Evolutionary conservation across 2,329 filamentous ascomycete species (phyloP).

Genomic region (Ilyonectria destructans): DNA sequence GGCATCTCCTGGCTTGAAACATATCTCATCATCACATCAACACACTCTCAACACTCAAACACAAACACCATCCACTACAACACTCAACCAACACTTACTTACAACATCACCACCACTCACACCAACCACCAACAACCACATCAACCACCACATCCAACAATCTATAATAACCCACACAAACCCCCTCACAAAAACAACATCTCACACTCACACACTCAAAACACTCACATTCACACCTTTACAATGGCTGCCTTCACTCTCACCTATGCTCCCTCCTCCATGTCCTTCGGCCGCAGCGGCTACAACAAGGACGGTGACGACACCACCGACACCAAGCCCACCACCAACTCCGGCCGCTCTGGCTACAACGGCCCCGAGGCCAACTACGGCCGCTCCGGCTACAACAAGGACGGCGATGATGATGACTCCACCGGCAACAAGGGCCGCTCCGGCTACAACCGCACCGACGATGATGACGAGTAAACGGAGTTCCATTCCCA

Average conservation of each 20-base stretch:
- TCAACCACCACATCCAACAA: conserved; percentile 12
- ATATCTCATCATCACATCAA: conserved; percentile 31
- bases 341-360: conserved; percentile 57
- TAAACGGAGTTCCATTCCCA: conserved; percentile 30
- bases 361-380: conserved; percentile 61
- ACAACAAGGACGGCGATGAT: conserved; percentile 49
- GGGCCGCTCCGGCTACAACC: conserved; percentile 63
- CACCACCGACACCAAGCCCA: conserved; percentile 48
- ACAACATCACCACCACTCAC: conserved; percentile 12
- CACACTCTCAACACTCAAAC: conserved; percentile 22
- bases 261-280: conserved; percentile 45
- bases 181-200: conserved; percentile 1
- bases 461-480: conserved; percentile 54
- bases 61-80: conserved; percentile 10
- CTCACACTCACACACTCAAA: conserved; percentile 21
- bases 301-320: conserved; percentile 46
- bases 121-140: conserved; percentile 11
- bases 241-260: conserved; percentile 53
- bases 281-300: conserved; percentile 45
- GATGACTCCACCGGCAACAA: conserved; percentile 55
- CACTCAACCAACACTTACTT: conserved; percentile 22
- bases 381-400: conserved; percentile 48
- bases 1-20: conserved; percentile 12
- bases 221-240: conserved; percentile 14
- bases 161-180: conserved; percentile 4